Conservation (phyloP, 2,329 filamentous ascomycete genomes). For the Alternaria brassicae region DNA sequence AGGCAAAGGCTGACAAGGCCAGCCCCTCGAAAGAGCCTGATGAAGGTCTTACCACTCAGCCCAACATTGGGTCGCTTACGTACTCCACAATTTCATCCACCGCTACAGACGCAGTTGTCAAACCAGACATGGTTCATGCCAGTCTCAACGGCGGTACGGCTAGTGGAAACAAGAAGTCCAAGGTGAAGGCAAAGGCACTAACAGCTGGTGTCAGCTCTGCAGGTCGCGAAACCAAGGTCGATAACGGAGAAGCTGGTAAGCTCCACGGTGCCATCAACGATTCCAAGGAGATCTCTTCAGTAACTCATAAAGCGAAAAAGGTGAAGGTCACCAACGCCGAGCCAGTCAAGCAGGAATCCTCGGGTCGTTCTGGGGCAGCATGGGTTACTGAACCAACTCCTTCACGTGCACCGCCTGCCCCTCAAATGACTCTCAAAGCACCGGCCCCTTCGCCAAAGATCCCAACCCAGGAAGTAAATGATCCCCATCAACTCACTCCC, state of each 20-base stretch:
- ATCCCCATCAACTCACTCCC: not conserved
- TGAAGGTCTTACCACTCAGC: not conserved
- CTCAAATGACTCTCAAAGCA: not conserved
- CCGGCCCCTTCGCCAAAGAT: constrained; percentile 13
- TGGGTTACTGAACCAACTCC: constrained; percentile 11
- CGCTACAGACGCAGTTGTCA: not conserved
- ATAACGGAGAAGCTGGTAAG: constrained; percentile 13
- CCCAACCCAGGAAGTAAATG: constrained; percentile 7
- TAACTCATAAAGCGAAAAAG: constrained; percentile 25
- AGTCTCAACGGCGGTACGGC: not conserved
- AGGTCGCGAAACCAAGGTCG: not conserved
- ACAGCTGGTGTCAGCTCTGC: not conserved
- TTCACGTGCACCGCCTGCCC: not conserved
- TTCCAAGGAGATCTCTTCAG: constrained; percentile 14
- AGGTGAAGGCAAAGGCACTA: constrained; percentile 5
- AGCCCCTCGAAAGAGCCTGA: constrained; percentile 6
- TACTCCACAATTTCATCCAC: not conserved
- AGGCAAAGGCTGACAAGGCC: constrained; percentile 15
- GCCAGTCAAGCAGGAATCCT: not conserved
- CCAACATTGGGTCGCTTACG: not conserved
- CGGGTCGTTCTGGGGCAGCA: constrained; percentile 7
- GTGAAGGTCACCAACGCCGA: not conserved
- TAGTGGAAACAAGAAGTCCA: not conserved
- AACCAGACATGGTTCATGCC: not conserved
- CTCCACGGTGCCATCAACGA: constrained; percentile 14